Evolutionary conservation across 495 filamentous ascomycete species (phyloP).

Genomic region (Xylaria flabelliformis): DNA sequence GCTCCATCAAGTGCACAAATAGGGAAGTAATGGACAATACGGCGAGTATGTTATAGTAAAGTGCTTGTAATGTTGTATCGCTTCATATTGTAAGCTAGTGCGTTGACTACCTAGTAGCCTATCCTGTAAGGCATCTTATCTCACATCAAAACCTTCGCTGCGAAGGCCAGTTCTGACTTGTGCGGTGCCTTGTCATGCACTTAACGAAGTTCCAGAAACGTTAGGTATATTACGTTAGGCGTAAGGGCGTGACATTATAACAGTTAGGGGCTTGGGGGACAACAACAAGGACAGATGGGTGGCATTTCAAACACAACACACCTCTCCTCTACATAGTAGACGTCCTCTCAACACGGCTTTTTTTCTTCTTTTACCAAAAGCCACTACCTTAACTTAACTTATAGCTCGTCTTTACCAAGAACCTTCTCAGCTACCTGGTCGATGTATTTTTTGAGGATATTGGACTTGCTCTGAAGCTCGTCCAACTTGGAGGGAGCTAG

Average conservation of each 20-base stretch:
- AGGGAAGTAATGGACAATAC: too few species aligned
- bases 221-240: not conserved
- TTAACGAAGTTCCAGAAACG: not conserved
- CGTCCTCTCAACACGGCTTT: constrained; percentile 14
- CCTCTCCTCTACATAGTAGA: constrained; percentile 11
- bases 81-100: too few species aligned
- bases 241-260: constrained; percentile 38
- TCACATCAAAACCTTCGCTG: too few species aligned
- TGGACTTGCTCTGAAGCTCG: constrained; percentile 84
- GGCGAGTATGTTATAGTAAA: too few species aligned
- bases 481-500: constrained; percentile 87
- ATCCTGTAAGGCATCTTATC: too few species aligned
- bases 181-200: too few species aligned
- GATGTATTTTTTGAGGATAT: constrained; percentile 84
- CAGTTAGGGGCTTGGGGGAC: not conserved
- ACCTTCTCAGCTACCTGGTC: constrained; percentile 43
- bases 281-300: not conserved
- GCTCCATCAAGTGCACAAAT: too few species aligned
- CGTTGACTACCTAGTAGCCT: too few species aligned
- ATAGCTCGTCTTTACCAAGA: constrained; percentile 72
- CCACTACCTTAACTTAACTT: constrained; percentile 40
- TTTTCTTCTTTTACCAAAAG: not conserved
- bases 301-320: constrained; percentile 1
- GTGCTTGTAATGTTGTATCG: too few species aligned
- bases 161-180: too few species aligned